Base-by-base conservation (phyloP, 139 green algal species). In the Chlamydomonas urium region DNA sequence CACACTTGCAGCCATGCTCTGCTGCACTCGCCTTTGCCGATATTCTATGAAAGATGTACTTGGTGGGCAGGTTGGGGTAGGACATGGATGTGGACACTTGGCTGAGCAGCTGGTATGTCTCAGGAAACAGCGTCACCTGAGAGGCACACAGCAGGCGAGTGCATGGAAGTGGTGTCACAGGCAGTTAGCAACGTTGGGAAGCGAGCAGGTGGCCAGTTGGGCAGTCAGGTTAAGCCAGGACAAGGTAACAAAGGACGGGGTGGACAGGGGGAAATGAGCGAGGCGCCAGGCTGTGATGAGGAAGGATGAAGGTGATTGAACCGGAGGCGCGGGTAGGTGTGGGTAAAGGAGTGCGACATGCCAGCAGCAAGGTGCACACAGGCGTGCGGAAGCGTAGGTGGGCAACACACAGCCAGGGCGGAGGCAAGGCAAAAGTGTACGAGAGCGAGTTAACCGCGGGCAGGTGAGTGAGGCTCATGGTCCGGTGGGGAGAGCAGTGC, bases 31-130 rank as follows among this genome's bases (percentile, higher is more conserved):
- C 53, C n/a, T 63, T 63, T 34, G 53, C 53, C 21, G 53, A 63
- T 14, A 81, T 70, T 1, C 76, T 70, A 63, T 81, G 70, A 65
- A 76, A 77, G 5, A 81, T 59, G 58, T 81, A 81, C 70, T 81
- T 81, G 2, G 69, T 81, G 0, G 74, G 62, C 61, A 81, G 63
- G 0, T 70, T 70, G 28, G 75, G 75, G 50, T 81, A 81, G 34
- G 68, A 76, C 75, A 81, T 81, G 63, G 69, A 77, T 31, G 32
- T 69, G 4, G 63, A 70, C 34, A 71, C 58, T 42, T 81, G 65
- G 21, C 63, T 73, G 3, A 69, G 60, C 28, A 74, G 38, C 38
- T 71, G 63, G 69, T 76, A 76, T 33, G 42, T 71, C 23, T 66
- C 61, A 24, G 50, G 2, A 5, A 66, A 50, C 4, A 61, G 4